A percentile compares a stretch with the other conserved stretches of the same genome.
Evolutionary conservation across 1,284 basidiomycete genomes (phyloP).

Genomic region (Thecaphora frezii): DNA sequence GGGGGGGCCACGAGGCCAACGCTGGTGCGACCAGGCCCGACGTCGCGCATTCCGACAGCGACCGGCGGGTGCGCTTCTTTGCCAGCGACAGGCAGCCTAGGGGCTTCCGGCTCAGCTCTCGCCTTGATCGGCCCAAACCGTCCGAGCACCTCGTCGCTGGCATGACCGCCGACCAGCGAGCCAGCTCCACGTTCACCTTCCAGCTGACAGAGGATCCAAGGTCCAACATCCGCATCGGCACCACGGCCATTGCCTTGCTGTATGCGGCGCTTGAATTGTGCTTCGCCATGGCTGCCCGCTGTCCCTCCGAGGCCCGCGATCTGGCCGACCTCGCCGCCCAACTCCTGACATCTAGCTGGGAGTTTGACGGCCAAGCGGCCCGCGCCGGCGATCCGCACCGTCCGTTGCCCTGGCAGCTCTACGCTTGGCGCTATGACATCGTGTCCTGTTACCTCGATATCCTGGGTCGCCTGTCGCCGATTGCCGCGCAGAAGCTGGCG

Average conservation of each 20-base stretch:
- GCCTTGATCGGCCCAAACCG: slow-evolving; percentile 26
- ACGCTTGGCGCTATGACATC: background rate
- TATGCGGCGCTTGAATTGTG: slow-evolving; percentile 4
- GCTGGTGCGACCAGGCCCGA: background rate
- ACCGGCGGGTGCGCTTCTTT: slow-evolving; percentile 9
- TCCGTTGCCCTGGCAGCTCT: background rate
- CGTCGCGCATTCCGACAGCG: background rate
- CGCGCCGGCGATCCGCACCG: background rate
- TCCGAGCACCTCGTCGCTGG: background rate
- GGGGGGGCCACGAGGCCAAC: background rate
- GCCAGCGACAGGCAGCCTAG: background rate
- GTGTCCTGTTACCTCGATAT: background rate
- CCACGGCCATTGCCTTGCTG: slow-evolving; percentile 9
- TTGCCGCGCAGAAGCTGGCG: background rate
- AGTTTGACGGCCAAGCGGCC: background rate
- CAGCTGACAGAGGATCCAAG: background rate
- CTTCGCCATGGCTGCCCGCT: background rate
- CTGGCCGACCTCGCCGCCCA: background rate
- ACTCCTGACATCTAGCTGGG: background rate
- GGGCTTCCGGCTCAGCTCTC: slow-evolving; percentile 17
- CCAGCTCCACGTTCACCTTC: slow-evolving; percentile 8
- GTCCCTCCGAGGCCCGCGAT: background rate
- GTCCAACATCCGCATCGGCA: background rate
- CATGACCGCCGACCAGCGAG: slow-evolving; percentile 2
- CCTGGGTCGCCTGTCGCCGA: background rate